A percentile compares a stretch with the other conserved stretches of the same genome.
phyloP scores from a whole-genome alignment of 2,329 filamentous ascomycete species.

The Aureobasidium sp. region DNA sequence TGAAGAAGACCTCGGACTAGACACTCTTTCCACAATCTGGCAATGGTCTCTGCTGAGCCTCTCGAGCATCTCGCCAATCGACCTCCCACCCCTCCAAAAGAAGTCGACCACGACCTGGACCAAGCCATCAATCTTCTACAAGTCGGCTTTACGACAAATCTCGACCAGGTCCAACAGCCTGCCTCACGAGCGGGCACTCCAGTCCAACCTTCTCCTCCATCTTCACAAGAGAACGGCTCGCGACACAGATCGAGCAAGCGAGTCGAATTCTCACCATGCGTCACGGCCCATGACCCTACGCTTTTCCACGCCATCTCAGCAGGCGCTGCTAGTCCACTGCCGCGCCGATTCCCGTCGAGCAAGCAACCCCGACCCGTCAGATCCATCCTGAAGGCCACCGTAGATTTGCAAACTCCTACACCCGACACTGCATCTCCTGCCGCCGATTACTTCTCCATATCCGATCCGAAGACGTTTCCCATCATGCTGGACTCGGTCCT shows the following conservation, averaged over 20 bases:
- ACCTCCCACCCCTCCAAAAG: slow-evolving; percentile 52
- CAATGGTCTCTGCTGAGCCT: slow-evolving; percentile 33
- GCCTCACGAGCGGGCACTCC: slow-evolving; percentile 3
- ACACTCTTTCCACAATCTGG: slow-evolving; percentile 12
- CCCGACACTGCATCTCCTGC: slow-evolving; percentile 36
- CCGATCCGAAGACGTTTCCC: slow-evolving; percentile 54
- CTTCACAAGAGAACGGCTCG: slow-evolving; percentile 2
- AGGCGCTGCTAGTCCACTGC: slow-evolving; percentile 32
- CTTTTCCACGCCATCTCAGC: not conserved
- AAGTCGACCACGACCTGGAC: slow-evolving; percentile 32
- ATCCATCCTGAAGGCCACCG: slow-evolving; percentile 73
- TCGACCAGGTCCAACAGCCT: not conserved
- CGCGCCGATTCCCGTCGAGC: slow-evolving; percentile 43
- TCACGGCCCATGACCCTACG: slow-evolving; percentile 10
- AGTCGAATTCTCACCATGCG: slow-evolving; percentile 55
- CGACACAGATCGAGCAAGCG: slow-evolving; percentile 40
- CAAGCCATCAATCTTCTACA: slow-evolving; percentile 39
- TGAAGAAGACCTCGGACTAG: not conserved
- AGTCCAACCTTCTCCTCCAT: slow-evolving; percentile 9
- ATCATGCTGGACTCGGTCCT: slow-evolving; percentile 81
- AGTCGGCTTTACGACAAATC: slow-evolving; percentile 32
- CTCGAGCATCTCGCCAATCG: slow-evolving; percentile 45
- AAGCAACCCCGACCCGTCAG: slow-evolving; percentile 52
- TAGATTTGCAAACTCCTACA: slow-evolving; percentile 32
- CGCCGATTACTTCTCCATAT: slow-evolving; percentile 37